phyloP scores from a whole-genome alignment of 805 yeast genomes.

The Torulaspora microellipsoides region DNA sequence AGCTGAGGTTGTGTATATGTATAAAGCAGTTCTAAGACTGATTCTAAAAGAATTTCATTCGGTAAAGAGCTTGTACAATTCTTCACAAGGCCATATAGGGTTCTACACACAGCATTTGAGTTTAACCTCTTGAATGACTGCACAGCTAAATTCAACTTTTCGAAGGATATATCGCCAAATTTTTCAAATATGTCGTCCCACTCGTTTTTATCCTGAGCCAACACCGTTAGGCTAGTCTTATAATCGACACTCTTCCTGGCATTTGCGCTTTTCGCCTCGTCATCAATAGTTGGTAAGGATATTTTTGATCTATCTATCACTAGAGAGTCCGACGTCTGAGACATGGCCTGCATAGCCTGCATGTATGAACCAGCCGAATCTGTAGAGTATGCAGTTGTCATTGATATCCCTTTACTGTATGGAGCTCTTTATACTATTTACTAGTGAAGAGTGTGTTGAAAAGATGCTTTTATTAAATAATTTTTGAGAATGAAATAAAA shows the following conservation, averaged over 20 bases:
- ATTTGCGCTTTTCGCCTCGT: constrained; percentile 31
- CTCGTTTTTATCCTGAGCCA: constrained; percentile 38
- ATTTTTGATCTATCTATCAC: constrained; percentile 15
- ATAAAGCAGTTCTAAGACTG: constrained; percentile 27
- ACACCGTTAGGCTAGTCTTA: constrained; percentile 28
- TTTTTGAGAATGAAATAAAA: no score
- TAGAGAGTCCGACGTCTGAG: constrained; percentile 41
- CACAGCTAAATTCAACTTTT: constrained; percentile 19
- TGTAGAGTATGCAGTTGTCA: constrained; percentile 50
- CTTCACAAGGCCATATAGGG: constrained; percentile 15
- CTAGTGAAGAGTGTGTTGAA: no score
- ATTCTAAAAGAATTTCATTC: constrained; percentile 31
- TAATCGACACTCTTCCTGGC: constrained; percentile 29
- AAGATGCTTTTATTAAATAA: no score
- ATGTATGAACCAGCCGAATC: constrained; percentile 69
- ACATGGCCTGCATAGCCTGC: constrained; percentile 73
- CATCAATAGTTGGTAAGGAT: constrained; percentile 9
- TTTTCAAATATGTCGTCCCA: constrained; percentile 38
- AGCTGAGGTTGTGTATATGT: constrained; percentile 50
- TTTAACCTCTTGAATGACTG: constrained; percentile 14
- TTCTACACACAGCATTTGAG: constrained; percentile 15
- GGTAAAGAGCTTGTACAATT: constrained; percentile 30
- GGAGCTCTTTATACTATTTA: no score
- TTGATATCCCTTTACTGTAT: constrained; percentile 12
- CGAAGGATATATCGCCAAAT: constrained; percentile 31